Evolutionary conservation across 2,329 filamentous ascomycete genomes (phyloP).

Genomic region (Stachybotrys chartarum): DNA sequence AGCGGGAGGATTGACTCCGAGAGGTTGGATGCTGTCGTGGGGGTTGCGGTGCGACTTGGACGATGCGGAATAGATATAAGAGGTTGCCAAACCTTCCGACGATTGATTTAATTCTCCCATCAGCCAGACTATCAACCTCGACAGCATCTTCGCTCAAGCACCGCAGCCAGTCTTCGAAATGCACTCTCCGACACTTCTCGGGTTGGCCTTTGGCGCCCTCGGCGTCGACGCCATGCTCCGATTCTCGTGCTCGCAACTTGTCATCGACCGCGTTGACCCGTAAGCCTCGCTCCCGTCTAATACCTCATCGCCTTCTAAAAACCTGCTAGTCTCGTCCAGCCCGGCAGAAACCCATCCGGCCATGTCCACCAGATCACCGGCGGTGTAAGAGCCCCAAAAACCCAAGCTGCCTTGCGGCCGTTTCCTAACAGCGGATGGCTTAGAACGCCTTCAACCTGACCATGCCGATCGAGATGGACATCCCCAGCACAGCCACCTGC

Average conservation of each 20-base stretch:
- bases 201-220: background rate
- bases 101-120: too few species aligned
- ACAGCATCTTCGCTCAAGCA: background rate
- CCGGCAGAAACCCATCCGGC: background rate
- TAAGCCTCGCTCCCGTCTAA: background rate
- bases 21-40: background rate
- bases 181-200: background rate
- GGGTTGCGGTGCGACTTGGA: background rate
- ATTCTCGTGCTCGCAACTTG: background rate
- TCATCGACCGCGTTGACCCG: background rate
- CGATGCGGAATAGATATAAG: background rate
- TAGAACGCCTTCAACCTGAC: slow-evolving; percentile 2
- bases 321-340: background rate
- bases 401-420: background rate
- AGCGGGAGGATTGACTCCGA: background rate
- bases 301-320: background rate
- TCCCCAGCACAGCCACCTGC: slow-evolving; percentile 1
- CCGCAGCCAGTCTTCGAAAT: background rate
- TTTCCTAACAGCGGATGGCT: too few species aligned
- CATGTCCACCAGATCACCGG: background rate
- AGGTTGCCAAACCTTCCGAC: background rate
- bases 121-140: too few species aligned
- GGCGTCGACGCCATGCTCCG: background rate
- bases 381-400: background rate
- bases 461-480: background rate